A percentile compares a stretch with the other conserved stretches of the same genome.
These are phyloP conservation scores for Pleurotus citrinopileatus DNA, from an alignment of 768 basidiomycete species.

Conservation along the genomic window DNA sequence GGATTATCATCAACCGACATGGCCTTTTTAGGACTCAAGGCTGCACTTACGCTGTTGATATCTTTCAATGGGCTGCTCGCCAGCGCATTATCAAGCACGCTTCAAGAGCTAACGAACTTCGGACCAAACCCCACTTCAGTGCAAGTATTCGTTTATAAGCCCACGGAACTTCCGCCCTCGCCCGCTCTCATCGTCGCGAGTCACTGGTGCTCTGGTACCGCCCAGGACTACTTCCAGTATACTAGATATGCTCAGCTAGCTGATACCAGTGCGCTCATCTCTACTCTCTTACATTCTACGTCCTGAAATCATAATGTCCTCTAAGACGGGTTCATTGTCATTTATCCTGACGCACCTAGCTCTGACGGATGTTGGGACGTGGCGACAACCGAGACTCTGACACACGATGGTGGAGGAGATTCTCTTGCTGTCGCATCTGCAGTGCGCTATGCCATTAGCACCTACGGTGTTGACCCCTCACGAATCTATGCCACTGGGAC, in stretches of 20 bases:
- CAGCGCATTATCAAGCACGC: conserved; percentile 25
- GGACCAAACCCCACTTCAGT: conserved; percentile 54
- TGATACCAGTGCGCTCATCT: conserved; percentile 21
- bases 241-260: conserved; percentile 49
- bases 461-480: conserved; percentile 40
- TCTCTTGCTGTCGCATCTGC: conserved; percentile 47
- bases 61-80: conserved; percentile 16
- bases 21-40: not conserved
- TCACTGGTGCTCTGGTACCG: conserved; percentile 51
- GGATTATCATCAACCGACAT: too few species aligned
- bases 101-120: conserved; percentile 42
- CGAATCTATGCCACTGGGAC: conserved; percentile 51
- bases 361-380: conserved; percentile 54
- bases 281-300: not conserved
- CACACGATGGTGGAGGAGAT: conserved; percentile 54
- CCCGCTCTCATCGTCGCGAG: conserved; percentile 51
- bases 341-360: conserved; percentile 43
- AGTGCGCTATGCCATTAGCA: conserved; percentile 45
- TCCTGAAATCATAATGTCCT: not conserved
- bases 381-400: conserved; percentile 44
- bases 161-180: conserved; percentile 30
- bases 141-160: conserved; percentile 43
- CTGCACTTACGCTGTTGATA: conserved; percentile 10
- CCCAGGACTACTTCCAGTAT: conserved; percentile 46
- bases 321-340: conserved; percentile 44